Percentiles rank a stretch among this genome's conserved stretches.
Evolutionary conservation across 1,284 basidiomycete genomes (phyloP).

Genomic region (Polyporus tsugae): DNA sequence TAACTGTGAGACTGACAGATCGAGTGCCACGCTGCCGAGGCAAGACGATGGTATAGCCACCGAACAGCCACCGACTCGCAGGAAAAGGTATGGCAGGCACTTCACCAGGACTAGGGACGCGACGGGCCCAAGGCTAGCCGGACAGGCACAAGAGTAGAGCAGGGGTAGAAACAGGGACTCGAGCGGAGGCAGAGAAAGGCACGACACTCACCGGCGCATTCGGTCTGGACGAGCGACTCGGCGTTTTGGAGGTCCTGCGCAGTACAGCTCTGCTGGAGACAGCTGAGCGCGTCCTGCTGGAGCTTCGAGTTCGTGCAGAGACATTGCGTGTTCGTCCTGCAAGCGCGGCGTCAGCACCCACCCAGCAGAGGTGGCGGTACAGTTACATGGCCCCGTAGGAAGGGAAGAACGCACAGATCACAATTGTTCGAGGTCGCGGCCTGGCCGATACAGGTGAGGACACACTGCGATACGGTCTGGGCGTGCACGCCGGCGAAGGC

Average conservation of each 20-base stretch:
- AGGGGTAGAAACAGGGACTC: not conserved
- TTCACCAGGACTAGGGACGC: not conserved
- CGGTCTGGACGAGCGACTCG: constrained; percentile 10
- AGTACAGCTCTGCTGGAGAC: constrained; percentile 7
- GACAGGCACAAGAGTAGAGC: not conserved
- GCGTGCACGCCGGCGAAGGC: not conserved
- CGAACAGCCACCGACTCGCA: constrained; percentile 1
- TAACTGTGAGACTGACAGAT: constrained; percentile 1
- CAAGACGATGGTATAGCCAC: not conserved
- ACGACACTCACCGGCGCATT: constrained; percentile 2
- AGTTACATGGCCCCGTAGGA: not conserved
- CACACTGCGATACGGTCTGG: not conserved
- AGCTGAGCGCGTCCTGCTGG: constrained; percentile 3
- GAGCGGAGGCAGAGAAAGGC: not conserved
- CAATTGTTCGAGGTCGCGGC: constrained; percentile 1
- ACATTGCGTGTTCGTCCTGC: not conserved
- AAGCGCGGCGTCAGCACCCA: too few species aligned
- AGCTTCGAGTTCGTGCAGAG: constrained; percentile 6
- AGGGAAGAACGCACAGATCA: not conserved
- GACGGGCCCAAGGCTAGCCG: too few species aligned
- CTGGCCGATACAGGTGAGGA: constrained; percentile 7
- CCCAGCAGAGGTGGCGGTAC: too few species aligned
- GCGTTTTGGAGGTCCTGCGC: constrained; percentile 9
- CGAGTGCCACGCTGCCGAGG: not conserved
- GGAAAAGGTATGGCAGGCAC: not conserved